These are phyloP conservation scores for Lentinula aciculospora DNA, from an alignment of 768 basidiomycete species.

Conservation along the genomic window DNA sequence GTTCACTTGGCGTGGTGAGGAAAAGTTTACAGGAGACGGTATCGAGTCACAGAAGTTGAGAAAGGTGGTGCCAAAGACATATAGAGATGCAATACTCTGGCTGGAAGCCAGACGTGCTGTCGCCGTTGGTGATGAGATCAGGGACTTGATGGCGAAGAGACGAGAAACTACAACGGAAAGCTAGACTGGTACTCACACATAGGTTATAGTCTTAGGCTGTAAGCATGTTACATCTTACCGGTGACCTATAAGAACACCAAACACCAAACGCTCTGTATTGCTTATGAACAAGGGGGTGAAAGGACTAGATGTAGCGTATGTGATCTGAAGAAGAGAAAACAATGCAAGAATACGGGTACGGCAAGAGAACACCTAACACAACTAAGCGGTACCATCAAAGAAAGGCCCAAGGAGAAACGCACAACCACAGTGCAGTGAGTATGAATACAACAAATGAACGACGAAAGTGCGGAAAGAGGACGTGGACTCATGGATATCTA, in stretches of 20 bases:
- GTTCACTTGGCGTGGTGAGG: slow-evolving; percentile 61
- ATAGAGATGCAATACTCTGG: slow-evolving; percentile 83
- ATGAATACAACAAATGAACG: slow-evolving; percentile 3
- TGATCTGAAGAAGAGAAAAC: not conserved
- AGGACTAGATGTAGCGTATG: not conserved
- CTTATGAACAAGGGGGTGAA: not conserved
- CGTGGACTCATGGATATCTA: slow-evolving; percentile 1
- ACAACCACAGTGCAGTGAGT: not conserved
- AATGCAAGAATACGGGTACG: not conserved
- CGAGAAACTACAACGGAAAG: not conserved
- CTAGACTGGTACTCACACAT: not conserved
- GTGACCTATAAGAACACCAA: not conserved
- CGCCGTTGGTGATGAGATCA: slow-evolving; percentile 64
- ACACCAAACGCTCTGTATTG: slow-evolving; percentile 1
- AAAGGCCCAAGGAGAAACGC: not conserved
- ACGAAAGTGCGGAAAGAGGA: not conserved
- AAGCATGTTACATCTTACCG: no score
- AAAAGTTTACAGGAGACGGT: slow-evolving; percentile 11
- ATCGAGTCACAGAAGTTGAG: slow-evolving; percentile 18
- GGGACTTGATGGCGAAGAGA: slow-evolving; percentile 18
- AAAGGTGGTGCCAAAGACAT: slow-evolving; percentile 63
- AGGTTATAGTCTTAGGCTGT: no score
- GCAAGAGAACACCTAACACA: not conserved
- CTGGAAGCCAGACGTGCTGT: slow-evolving; percentile 72
- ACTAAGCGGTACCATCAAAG: not conserved